Base-by-base conservation (phyloP, 1,284 basidiomycete genomes). In the Irpex sp. region DNA sequence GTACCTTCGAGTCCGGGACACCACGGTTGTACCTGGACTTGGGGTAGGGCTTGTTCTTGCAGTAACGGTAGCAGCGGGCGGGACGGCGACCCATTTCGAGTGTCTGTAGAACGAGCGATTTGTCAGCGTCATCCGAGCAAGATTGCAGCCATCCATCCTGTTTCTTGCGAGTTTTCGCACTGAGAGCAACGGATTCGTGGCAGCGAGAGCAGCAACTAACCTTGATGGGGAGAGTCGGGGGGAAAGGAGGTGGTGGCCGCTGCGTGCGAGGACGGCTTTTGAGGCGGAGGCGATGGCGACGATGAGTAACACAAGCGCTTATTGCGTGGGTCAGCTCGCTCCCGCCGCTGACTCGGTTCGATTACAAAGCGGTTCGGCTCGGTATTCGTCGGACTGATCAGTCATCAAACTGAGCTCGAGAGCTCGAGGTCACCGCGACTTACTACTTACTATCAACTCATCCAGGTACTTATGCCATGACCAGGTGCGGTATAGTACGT, bases 21-120 rank as follows among this genome's bases (percentile, higher is more conserved):
- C 96, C 96, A 85, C 97, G 94, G 85, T 97, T 97, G 86, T 97
- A 97, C 76, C 95, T 82, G 65, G 92, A 95, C 82, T 97, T 97
- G 66, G 91, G 91, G 81, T 91, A 93, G 54, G 94, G 94, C 87
- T 98, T 97, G 88, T 97, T 97, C 85, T 98, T 97, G 87, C 94
- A 97, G 85, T 97, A 97, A 70, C 94, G 89, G 83, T 96, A 96
- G 87, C 94, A 97, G 74, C 93, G 91, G 79, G 94, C 94, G 72
- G 94, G 94, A 85, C 94, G 93, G 78, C 94, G 93, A 86, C 94
- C 95, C 94, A 96, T 96, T 69, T 66, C 63, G 58, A 64, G 66
- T 56, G 58, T 66, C 66, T 66, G 2, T 56, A 47, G 51, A 48
- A 15, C 26, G 49, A 19, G 40, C 9, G 59, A 61, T 44, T 62